A percentile compares a stretch with the other conserved stretches of the same genome.
These are phyloP conservation scores for Hippophae tibetana DNA, from an alignment of 306 rosid species.

Conservation along the genomic window DNA sequence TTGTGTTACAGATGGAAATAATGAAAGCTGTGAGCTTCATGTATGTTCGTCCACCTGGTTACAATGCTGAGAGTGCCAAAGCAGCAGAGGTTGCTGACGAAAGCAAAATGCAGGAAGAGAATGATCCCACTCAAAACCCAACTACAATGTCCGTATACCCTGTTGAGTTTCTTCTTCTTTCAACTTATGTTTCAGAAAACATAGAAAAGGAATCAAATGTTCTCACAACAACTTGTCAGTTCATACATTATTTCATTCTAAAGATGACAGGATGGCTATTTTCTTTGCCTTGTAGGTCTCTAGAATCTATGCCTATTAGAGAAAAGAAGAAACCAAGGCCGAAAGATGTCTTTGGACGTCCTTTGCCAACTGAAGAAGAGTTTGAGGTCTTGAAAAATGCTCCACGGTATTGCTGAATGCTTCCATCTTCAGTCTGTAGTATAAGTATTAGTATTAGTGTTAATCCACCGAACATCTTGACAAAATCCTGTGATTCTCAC, in stretches of 20 bases:
- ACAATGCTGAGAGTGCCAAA: slow-evolving; percentile 84
- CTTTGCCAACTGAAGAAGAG: slow-evolving; percentile 85
- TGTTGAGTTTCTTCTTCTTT: neutral
- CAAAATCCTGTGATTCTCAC: too few relatives aligned
- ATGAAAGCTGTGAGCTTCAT: slow-evolving; percentile 98
- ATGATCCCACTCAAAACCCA: slow-evolving; percentile 18
- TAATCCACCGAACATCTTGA: too few relatives aligned
- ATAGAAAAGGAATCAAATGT: neutral
- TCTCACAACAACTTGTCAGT: neutral
- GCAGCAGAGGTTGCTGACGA: slow-evolving; percentile 82
- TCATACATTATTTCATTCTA: neutral
- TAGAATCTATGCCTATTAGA: slow-evolving; percentile 23
- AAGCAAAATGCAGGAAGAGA: slow-evolving; percentile 32
- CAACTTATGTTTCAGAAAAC: neutral
- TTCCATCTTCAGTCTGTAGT: too few relatives aligned
- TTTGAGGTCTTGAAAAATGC: slow-evolving; percentile 83
- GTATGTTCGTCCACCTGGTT: slow-evolving; percentile 98
- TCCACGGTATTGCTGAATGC: slow-evolving; percentile 41
- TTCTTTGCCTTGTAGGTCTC: slow-evolving; percentile 24
- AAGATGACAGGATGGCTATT: neutral
- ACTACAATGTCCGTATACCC: slow-evolving; percentile 35
- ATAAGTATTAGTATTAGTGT: too few relatives aligned
- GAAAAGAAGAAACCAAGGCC: slow-evolving; percentile 75
- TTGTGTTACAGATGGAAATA: slow-evolving; percentile 52
- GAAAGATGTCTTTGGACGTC: slow-evolving; percentile 90